phyloP scores from a whole-genome alignment of 768 basidiomycete genomes.

The Coprinellus micaceus region DNA sequence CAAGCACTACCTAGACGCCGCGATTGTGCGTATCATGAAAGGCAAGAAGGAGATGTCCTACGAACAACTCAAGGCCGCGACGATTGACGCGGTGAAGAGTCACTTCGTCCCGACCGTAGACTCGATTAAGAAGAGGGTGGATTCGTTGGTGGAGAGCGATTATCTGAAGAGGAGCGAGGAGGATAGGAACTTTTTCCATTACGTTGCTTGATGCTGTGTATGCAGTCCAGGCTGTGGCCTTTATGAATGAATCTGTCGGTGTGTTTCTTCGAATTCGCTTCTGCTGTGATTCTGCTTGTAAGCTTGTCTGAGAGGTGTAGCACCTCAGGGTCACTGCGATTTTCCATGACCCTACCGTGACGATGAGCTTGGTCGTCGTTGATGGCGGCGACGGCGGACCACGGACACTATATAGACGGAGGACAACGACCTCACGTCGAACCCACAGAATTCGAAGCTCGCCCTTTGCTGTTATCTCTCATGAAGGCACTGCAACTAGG shows the following conservation, averaged over 20 bases:
- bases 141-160: slow-evolving; percentile 78
- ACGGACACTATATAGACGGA: background rate
- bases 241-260: too few relatives aligned
- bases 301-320: too few relatives aligned
- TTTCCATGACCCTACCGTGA: background rate
- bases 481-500: background rate
- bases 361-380: background rate
- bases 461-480: background rate
- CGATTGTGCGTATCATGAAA: slow-evolving; percentile 97
- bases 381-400: background rate
- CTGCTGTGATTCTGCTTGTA: too few relatives aligned
- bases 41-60: slow-evolving; percentile 79
- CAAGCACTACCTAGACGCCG: slow-evolving; percentile 82
- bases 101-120: slow-evolving; percentile 85
- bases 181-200: slow-evolving; percentile 69
- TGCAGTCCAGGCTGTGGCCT: too few relatives aligned
- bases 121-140: slow-evolving; percentile 82
- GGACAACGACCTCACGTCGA: too few relatives aligned
- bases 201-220: slow-evolving; percentile 68
- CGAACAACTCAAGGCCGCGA: slow-evolving; percentile 75
- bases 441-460: too few relatives aligned
- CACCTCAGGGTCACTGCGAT: background rate
- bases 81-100: slow-evolving; percentile 81
- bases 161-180: slow-evolving; percentile 77
- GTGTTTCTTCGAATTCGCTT: too few relatives aligned